Base-by-base conservation (phyloP, 2,329 filamentous ascomycete species). In the Cytospora piceae region DNA sequence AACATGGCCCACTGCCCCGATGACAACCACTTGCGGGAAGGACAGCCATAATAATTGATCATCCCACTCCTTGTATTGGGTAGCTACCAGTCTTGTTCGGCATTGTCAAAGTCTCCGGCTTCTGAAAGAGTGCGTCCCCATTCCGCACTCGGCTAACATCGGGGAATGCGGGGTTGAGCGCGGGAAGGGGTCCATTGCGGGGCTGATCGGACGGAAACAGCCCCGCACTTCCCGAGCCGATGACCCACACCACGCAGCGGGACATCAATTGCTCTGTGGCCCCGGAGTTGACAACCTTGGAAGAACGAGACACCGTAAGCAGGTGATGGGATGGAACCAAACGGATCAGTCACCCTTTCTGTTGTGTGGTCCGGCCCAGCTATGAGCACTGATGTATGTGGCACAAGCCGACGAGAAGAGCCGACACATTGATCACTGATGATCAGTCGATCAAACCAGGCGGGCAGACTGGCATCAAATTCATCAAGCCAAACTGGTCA, bases 111-210 rank as follows among this genome's bases (percentile, higher is more conserved):
- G 56, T 60, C 32, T 60, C 34, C 14, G 57, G 27, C 27, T 57
- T 55, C 20, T 49, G 42, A 27, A 53, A 39, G n/a, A 7, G 29
- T 31, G 27, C 24, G 8, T 4, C 20, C 37, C 42, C 29, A 20
- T 55, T 37, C 29, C 20, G 39, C 29, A 52, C 65, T 66, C 66
- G 66, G 66, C 56, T 67, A 67, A 67, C 63, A 63, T 62, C 66
- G 66, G 66, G 39, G 59, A 59, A 66, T 53, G 66, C 63, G 66
- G 66, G 63, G 63, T 67, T 53, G 32, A 52, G 7, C 49, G 53
- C 17, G 54, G 56, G 63, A 42, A n/a, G 58, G 58, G 59, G 27
- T 34, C 55, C 62, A 64, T n/a, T 59, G 52, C 52, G 51, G 61
- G 65, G 61, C 53, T 34, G 37, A 63, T 32, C 53, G 55, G 53